A percentile compares a stretch with the other conserved stretches of the same genome.
Conservation (phyloP, 192 early-diverging fungal species). For the Spinellus fusiger region DNA sequence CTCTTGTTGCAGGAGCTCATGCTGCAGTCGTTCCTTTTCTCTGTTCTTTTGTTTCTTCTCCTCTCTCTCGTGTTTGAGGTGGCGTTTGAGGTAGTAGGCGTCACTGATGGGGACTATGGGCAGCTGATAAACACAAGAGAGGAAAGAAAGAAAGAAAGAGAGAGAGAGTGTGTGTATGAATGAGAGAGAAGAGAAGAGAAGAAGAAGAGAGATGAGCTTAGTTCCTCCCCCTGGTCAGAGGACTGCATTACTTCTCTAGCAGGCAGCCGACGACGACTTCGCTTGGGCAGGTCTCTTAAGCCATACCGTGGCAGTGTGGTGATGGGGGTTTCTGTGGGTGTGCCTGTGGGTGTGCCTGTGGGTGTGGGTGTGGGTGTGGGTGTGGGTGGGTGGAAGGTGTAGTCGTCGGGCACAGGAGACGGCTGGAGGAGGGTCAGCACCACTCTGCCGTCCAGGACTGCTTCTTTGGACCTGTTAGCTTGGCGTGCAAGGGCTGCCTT, state of each 20-base stretch:
- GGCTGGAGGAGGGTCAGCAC: background rate
- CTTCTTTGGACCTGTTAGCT: background rate
- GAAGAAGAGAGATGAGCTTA: no score
- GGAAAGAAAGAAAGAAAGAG: no score
- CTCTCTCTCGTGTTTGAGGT: constrained; percentile 45
- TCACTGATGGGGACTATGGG: constrained; percentile 13
- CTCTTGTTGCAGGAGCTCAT: constrained; percentile 51
- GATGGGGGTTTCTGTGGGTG: no score
- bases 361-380: background rate
- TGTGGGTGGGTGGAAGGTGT: background rate
- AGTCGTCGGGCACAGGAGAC: background rate
- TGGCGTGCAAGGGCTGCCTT: background rate
- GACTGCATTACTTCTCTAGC: no score
- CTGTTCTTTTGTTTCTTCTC: constrained; percentile 54
- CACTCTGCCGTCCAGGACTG: background rate
- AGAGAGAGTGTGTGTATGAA: no score
- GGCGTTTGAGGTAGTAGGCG: constrained; percentile 43
- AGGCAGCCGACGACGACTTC: no score
- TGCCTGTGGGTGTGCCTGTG: no score
- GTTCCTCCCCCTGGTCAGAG: no score
- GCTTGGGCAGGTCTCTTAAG: no score
- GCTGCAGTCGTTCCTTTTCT: constrained; percentile 45
- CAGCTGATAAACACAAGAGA: background rate
- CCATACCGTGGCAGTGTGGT: no score
- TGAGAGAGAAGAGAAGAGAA: no score